A percentile compares a stretch with the other conserved stretches of the same genome.
phyloP scores from a whole-genome alignment of 768 basidiomycete species.

The Crucibulum laeve region DNA sequence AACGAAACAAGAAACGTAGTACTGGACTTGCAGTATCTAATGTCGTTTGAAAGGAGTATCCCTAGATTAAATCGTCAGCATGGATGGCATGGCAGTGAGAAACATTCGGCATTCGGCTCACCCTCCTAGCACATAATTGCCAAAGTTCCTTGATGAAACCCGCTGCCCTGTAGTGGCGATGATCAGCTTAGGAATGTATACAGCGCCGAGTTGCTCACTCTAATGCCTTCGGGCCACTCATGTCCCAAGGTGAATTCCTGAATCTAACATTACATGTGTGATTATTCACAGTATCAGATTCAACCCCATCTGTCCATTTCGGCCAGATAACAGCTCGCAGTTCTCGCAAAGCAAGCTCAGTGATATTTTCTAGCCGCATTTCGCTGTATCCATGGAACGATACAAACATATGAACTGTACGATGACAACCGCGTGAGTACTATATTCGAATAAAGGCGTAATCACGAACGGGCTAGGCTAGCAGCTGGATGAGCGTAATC shows the following conservation, averaged over 20 bases:
- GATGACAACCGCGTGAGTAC: neutral
- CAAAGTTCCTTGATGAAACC: constrained; percentile 59
- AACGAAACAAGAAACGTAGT: constrained; percentile 4
- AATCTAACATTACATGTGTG: constrained; percentile 62
- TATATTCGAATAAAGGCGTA: neutral
- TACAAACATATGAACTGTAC: constrained; percentile 67
- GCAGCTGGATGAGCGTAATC: neutral
- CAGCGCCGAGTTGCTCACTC: constrained; percentile 34
- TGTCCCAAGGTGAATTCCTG: constrained; percentile 63
- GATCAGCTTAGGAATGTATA: constrained; percentile 1
- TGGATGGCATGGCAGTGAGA: constrained; percentile 1
- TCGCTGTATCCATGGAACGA: constrained; percentile 65
- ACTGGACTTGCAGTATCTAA: constrained; percentile 55
- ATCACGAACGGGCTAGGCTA: constrained; percentile 7
- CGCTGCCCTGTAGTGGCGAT: constrained; percentile 30
- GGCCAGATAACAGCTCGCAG: constrained; percentile 52
- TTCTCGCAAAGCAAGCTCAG: constrained; percentile 49
- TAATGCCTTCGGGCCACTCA: constrained; percentile 46
- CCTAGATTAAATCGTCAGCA: constrained; percentile 34
- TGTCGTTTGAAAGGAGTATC: constrained; percentile 66
- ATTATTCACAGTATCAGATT: constrained; percentile 35
- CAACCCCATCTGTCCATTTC: constrained; percentile 67
- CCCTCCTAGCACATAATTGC: constrained; percentile 53
- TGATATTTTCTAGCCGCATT: constrained; percentile 51
- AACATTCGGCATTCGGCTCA: constrained; percentile 23